Percentiles rank a stretch among this genome's conserved stretches.
These are phyloP conservation scores for peach (Prunus persica) DNA, from an alignment of 306 rosid genomes.

Conservation along the genomic window DNA sequence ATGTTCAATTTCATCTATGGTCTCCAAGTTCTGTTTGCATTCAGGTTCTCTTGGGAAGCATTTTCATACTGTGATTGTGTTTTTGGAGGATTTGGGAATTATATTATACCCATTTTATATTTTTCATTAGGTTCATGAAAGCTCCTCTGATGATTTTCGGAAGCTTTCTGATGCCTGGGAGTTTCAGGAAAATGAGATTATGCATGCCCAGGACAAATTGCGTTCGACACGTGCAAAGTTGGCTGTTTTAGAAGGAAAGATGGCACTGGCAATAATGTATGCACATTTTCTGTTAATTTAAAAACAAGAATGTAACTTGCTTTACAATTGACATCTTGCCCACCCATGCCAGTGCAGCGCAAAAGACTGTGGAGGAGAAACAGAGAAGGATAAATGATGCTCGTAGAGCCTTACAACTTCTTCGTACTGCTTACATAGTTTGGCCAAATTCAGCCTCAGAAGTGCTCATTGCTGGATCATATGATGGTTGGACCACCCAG, in stretches of 20 bases:
- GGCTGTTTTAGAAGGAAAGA: constrained; percentile 85
- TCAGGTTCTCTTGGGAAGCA: neutral
- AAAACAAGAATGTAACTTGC: constrained; percentile 2
- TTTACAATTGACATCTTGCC: constrained; percentile 18
- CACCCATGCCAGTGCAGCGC: constrained; percentile 51
- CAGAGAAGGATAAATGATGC: constrained; percentile 60
- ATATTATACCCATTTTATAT: constrained; percentile 20
- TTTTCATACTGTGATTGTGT: neutral
- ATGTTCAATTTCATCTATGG: neutral
- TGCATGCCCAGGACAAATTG: constrained; percentile 57
- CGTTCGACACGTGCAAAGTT: constrained; percentile 76
- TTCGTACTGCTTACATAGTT: constrained; percentile 55
- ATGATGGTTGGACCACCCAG: constrained; percentile 92
- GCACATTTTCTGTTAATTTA: constrained; percentile 19
- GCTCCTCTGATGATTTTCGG: constrained; percentile 50
- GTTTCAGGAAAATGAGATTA: constrained; percentile 80
- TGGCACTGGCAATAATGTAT: constrained; percentile 73
- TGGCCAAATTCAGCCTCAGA: constrained; percentile 82
- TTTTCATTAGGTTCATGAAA: constrained; percentile 49
- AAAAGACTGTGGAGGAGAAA: constrained; percentile 60
- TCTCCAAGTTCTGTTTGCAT: neutral
- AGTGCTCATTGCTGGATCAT: constrained; percentile 81
- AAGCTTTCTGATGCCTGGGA: constrained; percentile 67
- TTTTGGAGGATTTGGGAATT: neutral
- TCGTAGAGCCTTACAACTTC: constrained; percentile 46